Conservation (phyloP, 805 yeast species). For the Sugiyamaella smithiae region DNA sequence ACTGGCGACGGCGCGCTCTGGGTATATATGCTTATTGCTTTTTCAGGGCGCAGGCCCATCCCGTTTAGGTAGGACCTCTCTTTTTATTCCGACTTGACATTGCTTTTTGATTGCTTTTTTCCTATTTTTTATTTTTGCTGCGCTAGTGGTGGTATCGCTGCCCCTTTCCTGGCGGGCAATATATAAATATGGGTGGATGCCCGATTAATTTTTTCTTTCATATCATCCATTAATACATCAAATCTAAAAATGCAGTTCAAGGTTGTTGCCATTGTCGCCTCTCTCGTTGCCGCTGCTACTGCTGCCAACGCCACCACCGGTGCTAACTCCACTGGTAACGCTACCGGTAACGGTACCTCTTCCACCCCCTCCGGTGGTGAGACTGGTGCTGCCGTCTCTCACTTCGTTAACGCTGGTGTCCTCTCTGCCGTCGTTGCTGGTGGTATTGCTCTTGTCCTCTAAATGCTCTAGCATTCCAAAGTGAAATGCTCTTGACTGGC, state of each 20-base stretch:
- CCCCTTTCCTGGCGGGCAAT: background rate
- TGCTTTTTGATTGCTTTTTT: slow-evolving; percentile 4
- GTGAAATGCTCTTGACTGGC: background rate
- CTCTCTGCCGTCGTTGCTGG: slow-evolving; percentile 41
- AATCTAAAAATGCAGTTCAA: slow-evolving; percentile 32
- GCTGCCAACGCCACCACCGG: slow-evolving; percentile 26
- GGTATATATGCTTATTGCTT: background rate
- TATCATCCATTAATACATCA: slow-evolving; percentile 7
- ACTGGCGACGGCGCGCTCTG: background rate
- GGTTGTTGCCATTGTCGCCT: slow-evolving; percentile 27
- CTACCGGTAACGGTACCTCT: slow-evolving; percentile 25
- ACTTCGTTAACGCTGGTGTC: slow-evolving; percentile 37
- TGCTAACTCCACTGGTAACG: slow-evolving; percentile 17
- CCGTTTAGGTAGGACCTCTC: slow-evolving; percentile 1
- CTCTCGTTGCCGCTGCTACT: slow-evolving; percentile 30
- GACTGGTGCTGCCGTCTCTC: slow-evolving; percentile 30
- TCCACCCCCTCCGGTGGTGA: slow-evolving; percentile 24
- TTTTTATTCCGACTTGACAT: slow-evolving; percentile 1
- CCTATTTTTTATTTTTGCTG: background rate
- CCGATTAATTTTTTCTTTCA: slow-evolving; percentile 3
- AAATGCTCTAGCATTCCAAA: no score
- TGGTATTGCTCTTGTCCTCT: slow-evolving; percentile 38
- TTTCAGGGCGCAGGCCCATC: slow-evolving; percentile 2
- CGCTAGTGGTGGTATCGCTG: slow-evolving; percentile 1
- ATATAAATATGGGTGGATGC: slow-evolving; percentile 2